Base-by-base conservation (phyloP, 1,139 yeast genomes). In the Sugiyamaella sp. region DNA sequence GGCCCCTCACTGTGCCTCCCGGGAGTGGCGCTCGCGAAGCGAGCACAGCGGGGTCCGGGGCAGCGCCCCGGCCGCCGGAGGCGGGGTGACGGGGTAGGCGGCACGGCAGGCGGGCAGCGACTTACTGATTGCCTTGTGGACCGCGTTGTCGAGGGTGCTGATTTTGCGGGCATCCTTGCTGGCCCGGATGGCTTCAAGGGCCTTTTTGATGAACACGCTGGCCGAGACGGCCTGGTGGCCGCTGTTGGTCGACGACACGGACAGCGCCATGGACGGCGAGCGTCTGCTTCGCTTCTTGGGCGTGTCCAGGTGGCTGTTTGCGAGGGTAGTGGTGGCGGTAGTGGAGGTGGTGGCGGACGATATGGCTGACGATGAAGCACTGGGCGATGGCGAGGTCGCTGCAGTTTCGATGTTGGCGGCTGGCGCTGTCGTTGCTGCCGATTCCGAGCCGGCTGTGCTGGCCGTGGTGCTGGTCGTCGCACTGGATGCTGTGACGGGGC, bases 111-210 rank as follows among this genome's bases (percentile, higher is more conserved):
- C 17, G 22, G 9, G 27, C 12, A 20, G 19, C 6, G 43, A 61
- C 63, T 64, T 60, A 51, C 74, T 77, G 25, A 79, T 60, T 0
- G 79, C 80, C 50, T 72, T 74, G 38, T 72, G 68, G 9, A 76
- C 72, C 1, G 80, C 70, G 24, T 68, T 69, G 10, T 73, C 71
- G 43, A 81, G 66, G 3, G 72, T 70, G 6, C 76, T 72, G 54
- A 74, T 73, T 60, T 80, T 79, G 54, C 78, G 77, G 9, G 79
- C 77, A 41, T 80, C 84, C 55, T 78, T 79, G 48, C 79, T 73
- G n/a, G 70, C 66, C 21, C 73, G 64, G 53, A 81, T 76, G 5
- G 70, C 63, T 43, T 77, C 80, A 48, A 81, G 71, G 4, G 84
- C 78, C 44, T 71, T 71, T 60, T 74, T 76, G 50, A 81, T 73